Base-by-base conservation (phyloP, 495 filamentous ascomycete species). In the Hypoxylon crocopeplum region DNA sequence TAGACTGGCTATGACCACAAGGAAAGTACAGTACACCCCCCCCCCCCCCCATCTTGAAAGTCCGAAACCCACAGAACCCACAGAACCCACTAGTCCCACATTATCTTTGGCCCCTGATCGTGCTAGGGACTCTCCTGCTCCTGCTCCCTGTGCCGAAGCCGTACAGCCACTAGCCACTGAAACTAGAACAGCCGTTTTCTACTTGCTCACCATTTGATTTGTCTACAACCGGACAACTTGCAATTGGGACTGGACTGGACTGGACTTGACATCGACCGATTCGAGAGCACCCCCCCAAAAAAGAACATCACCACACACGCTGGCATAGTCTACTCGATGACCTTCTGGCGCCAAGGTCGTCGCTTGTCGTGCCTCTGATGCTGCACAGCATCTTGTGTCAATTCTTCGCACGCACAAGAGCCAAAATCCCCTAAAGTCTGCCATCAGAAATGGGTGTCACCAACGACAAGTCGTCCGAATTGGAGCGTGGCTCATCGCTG, bases 401-500 rank as follows among this genome's bases (percentile, higher is more conserved):
- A 50, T 44, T 55, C 50, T 39, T 56, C 45, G 50, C 49, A 46
- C 48, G 29, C 17, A 46, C 38, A 39, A 15, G 33, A 46, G 46
- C 40, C n/a, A n/a, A n/a, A 24, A 53, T 48, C 33, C 49, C 52
- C 40, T 45, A 33, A 19, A 50, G 13, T 34, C 24, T 48, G 30
- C 20, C 36, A 46, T 45, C 51, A 25, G 62, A 50, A 33, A 80
- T 80, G 78, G 76, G 70, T 34, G 50, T 58, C 15, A 22, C 48
- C 40, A 59, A 66, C 58, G 62, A 64, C 48, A 75, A 76, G 53
- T 52, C 59, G 20, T 63, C 64, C 32, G 70, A 72, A 16, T 54
- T 70, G 48, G 70, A 70, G 49, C 63, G 76, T 57, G 66, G 70
- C 49, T 49, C 69, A 19, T 75, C 75, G 34, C 60, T 48, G 11